phyloP scores from a whole-genome alignment of 1,284 basidiomycete genomes.

The Sphaerobolus stellatus region DNA sequence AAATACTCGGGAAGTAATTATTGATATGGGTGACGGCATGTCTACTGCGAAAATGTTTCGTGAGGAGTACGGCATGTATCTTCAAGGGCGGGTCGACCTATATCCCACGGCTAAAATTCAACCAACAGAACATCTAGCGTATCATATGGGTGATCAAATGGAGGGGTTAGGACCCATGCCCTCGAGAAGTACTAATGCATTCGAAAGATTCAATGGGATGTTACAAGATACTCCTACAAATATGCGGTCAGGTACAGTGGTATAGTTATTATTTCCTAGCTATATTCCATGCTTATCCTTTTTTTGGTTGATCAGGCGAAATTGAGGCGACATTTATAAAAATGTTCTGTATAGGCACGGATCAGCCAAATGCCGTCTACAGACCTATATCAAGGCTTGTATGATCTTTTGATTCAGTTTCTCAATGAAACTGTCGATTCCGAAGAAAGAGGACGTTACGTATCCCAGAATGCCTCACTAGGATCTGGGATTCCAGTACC shows the following conservation, averaged over 20 bases:
- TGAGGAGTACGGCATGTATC: slow-evolving; percentile 27
- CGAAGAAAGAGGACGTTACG: neutral
- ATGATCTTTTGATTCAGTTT: neutral
- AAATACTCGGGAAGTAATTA: slow-evolving; percentile 25
- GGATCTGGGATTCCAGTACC: neutral
- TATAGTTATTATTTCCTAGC: neutral
- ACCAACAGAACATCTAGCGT: slow-evolving; percentile 39
- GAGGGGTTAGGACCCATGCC: slow-evolving; percentile 35
- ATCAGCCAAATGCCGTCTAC: no score
- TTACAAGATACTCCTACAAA: slow-evolving; percentile 34
- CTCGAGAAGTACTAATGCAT: slow-evolving; percentile 29
- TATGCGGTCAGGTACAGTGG: neutral
- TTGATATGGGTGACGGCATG: no score
- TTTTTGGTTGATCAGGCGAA: no score
- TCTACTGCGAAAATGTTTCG: slow-evolving; percentile 28
- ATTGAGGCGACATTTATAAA: neutral
- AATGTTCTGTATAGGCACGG: neutral
- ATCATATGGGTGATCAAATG: slow-evolving; percentile 31
- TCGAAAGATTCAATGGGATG: slow-evolving; percentile 33
- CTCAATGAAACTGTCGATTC: neutral
- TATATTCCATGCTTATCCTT: neutral
- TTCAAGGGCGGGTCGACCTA: slow-evolving; percentile 21
- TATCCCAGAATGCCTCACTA: neutral
- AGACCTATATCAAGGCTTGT: neutral
- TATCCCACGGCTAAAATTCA: slow-evolving; percentile 25